Percentiles rank a stretch among this genome's conserved stretches.
phyloP scores from a whole-genome alignment of 208 protist genomes.

The Crithidia mellificae region DNA sequence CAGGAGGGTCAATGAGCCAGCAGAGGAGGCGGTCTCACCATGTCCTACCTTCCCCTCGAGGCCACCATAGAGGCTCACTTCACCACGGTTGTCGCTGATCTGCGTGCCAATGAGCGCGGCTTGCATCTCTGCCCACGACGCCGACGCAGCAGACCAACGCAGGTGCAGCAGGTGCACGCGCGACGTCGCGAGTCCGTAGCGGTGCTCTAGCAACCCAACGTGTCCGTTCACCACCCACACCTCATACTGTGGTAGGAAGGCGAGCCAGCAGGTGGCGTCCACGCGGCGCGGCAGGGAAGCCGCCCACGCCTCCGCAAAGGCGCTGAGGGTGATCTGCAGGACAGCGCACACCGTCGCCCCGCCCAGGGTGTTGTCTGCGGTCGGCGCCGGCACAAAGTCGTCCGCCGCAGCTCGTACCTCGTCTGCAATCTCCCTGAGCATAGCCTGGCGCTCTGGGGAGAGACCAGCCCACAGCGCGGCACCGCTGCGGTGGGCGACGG shows the following conservation, averaged over 20 bases:
- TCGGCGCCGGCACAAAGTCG: constrained; percentile 19
- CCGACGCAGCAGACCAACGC: constrained; percentile 18
- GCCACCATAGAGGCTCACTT: neutral
- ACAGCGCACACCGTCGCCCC: constrained; percentile 38
- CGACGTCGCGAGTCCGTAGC: constrained; percentile 38
- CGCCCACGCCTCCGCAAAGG: constrained; percentile 46
- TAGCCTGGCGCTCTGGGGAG: neutral
- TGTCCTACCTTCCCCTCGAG: neutral
- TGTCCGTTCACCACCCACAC: constrained; percentile 82
- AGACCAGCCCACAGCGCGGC: constrained; percentile 24
- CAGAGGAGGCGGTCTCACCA: neutral
- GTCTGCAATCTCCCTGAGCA: constrained; percentile 37
- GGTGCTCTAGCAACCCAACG: constrained; percentile 50
- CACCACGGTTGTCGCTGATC: neutral
- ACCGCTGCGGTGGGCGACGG: constrained; percentile 19
- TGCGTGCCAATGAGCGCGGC: constrained; percentile 6
- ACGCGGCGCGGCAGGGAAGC: constrained; percentile 38
- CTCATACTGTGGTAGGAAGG: constrained; percentile 39
- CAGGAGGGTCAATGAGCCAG: constrained; percentile 15
- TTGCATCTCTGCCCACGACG: constrained; percentile 25
- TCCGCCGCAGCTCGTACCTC: constrained; percentile 14
- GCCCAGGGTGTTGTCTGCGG: constrained; percentile 37
- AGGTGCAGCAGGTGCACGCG: constrained; percentile 38
- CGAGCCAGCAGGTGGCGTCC: constrained; percentile 42
- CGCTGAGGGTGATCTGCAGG: constrained; percentile 35